Base-by-base conservation (phyloP, 75 land plant species). In the Cryptomeria japonica region DNA sequence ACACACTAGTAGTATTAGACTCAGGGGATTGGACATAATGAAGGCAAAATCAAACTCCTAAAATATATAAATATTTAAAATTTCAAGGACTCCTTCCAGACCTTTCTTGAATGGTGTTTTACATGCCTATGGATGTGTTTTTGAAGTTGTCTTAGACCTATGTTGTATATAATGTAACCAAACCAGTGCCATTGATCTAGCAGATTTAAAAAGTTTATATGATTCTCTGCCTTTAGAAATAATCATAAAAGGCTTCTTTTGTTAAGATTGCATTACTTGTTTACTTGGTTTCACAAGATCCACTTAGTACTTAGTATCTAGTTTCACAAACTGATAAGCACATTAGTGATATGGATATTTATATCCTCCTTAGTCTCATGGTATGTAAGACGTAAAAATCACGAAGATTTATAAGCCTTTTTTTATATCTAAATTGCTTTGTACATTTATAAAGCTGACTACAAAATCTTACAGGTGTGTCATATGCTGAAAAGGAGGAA, bases 401-500 rank as follows among this genome's bases (percentile, higher is more conserved):
- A 5, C 0, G 64, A 58, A 58, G 28, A 58, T 22, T 19, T 3
- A 1, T 18, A 58, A 18, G 16, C 19, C 0, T 83, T 47, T 3
- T 83, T 84, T 31, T 49, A 25, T 6, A 49, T 49, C 19, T 15
- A 0, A 14, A 5, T 41, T 49, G 47, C 31, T 84, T 84, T 49
- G 5, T 47, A 13, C 55, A 47, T 84, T 31, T 32, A 49, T 28
- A 31, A 32, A 18, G 49, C 56, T 84, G 85, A 84, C 56, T 31
- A 5, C 12, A 47, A 46, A 44, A 84, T 84, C 85, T 32, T 91
- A 87, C 86, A 96, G 99, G 99, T 37, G 90, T 97, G 80, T 89
- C 93, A 28, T 97, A 97, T 93, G 91, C 84, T 78, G 97, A 97
- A 88, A 97, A 97, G 86, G 92, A 96, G 86, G 98, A 97, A 89